phyloP scores from a whole-genome alignment of 371 early-diverging fungal genomes.

The Mortierella sp. region DNA sequence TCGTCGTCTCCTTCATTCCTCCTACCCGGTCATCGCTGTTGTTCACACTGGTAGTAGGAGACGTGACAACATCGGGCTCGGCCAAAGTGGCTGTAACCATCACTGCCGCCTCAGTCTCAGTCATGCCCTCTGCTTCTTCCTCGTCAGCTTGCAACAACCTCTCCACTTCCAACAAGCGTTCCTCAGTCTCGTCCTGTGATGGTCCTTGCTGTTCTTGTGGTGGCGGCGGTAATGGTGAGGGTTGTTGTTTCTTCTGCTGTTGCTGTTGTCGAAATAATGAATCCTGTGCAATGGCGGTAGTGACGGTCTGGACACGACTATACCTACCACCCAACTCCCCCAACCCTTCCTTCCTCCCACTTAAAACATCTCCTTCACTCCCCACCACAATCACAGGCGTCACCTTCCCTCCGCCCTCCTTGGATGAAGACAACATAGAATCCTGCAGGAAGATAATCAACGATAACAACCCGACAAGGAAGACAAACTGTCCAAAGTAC shows the following conservation, averaged over 20 bases:
- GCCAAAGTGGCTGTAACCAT: not conserved
- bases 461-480: not conserved
- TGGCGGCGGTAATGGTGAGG: no score
- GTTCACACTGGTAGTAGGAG: not conserved
- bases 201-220: not conserved
- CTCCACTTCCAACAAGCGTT: not conserved
- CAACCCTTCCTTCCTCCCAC: not conserved
- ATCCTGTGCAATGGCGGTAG: not conserved
- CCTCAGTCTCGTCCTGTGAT: not conserved
- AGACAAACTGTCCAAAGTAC: constrained; percentile 3
- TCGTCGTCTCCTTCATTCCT: not conserved
- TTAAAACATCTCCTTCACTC: not conserved
- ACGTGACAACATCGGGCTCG: not conserved
- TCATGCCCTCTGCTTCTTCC: not conserved
- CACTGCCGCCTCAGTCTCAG: not conserved
- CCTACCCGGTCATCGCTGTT: not conserved
- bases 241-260: not conserved
- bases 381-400: not conserved
- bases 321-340: not conserved
- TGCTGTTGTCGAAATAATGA: not conserved
- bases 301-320: not conserved
- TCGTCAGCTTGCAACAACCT: not conserved
- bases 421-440: not conserved
- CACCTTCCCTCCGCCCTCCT: no score
- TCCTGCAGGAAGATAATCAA: not conserved